Conservation (phyloP, 140 eudicot species). For the Anethum foeniculum region DNA sequence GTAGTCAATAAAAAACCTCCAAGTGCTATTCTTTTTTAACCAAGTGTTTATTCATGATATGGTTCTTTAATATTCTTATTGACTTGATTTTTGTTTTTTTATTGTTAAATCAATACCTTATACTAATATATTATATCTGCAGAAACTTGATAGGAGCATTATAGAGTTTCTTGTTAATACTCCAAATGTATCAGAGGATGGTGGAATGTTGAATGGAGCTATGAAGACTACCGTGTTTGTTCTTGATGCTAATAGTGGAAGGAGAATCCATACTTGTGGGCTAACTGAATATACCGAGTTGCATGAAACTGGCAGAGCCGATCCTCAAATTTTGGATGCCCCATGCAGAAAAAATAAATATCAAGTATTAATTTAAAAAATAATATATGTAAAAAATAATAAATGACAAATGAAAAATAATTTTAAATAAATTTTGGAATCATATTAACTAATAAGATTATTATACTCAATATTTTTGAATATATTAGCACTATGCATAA, state of each 20-base stretch:
- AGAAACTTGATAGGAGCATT: conserved; percentile 47
- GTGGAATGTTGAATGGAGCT: conserved; percentile 75
- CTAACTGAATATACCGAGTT: conserved; percentile 25
- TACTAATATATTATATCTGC: conserved; percentile 14
- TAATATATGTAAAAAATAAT: too few relatives aligned
- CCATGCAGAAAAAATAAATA: too few relatives aligned
- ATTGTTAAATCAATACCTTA: neutral
- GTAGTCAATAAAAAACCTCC: too few relatives aligned
- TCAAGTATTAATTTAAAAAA: too few relatives aligned
- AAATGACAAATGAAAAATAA: too few relatives aligned
- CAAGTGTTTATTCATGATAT: neutral
- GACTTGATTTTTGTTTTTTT: neutral
- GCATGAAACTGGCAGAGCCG: conserved; percentile 10
- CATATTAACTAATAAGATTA: too few relatives aligned
- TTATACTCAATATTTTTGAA: too few relatives aligned
- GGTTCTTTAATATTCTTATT: neutral
- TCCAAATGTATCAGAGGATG: conserved; percentile 84
- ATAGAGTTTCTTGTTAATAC: conserved; percentile 62
- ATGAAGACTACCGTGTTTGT: conserved; percentile 65
- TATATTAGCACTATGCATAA: too few relatives aligned
- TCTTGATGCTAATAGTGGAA: conserved; percentile 78
- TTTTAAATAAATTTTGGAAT: too few relatives aligned
- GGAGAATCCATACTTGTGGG: conserved; percentile 34
- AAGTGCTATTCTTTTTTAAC: too few relatives aligned
- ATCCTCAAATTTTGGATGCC: too few relatives aligned